Base-by-base conservation (phyloP, 495 filamentous ascomycete genomes). In the Penicillium robsamsonii region DNA sequence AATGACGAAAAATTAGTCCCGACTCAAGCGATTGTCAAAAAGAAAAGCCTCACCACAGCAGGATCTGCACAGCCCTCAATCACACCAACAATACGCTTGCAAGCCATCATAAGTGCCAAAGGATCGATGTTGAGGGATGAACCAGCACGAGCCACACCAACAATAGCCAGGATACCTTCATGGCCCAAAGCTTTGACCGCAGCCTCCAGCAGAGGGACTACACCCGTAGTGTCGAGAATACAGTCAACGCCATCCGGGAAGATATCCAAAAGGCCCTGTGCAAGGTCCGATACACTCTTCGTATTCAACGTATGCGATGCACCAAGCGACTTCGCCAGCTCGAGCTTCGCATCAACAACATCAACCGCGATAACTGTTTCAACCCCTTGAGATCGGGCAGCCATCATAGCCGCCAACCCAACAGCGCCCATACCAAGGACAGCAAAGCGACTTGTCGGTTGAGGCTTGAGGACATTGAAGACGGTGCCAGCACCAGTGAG, bases 401-500 rank as follows among this genome's bases (percentile, higher is more conserved):
- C 59, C 67, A 80, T 63, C 22, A 74, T 22, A 8, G 76, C 78
- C 0, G 71, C 67, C n/a, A 75, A 40, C 0, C 78, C 78, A 0
- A 81, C 78, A 2, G 70, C 68, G 0, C 78, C 78, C 46, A 73
- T 64, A 0, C 78, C 78, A 17, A 77, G 56, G 0, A 81, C 63
- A 1, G 56, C 73, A 4, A 81, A 53, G 0, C 47, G 57, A 27
- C 56, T 57, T 1, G 56, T 50, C 0, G 58, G 9, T 27, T 48
- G 58, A 0, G 72, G 71, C 27, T 69, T 58, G 3, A 78, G 57
- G 2, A 71, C 56, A 50, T 78, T 78, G 12, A 79, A 47, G 15
- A 80, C 65, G 0, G 77, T 71, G 10, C 73, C 75, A 7, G 73
- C 73, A 11, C 76, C 78, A 3, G 78, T 81, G 33, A 76, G 71